These are phyloP conservation scores for Colletotrichum brevisporum DNA, from an alignment of 2,329 filamentous ascomycete genomes.

Conservation along the genomic window DNA sequence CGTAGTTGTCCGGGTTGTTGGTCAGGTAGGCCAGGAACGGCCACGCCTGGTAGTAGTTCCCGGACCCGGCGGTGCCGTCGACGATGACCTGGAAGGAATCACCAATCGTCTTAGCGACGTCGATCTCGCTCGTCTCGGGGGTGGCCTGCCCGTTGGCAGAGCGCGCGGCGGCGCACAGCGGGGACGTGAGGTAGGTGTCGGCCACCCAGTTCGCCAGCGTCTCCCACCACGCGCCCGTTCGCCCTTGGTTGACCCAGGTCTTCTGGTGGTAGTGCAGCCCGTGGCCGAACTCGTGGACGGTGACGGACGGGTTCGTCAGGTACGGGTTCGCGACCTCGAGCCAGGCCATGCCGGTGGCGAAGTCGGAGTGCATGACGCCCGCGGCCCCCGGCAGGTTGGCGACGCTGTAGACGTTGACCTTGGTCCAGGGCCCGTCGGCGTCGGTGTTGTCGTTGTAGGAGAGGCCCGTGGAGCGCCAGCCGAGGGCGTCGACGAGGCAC, in stretches of 20 bases:
- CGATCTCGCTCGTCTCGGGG: constrained; percentile 49
- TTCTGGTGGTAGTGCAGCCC: constrained; percentile 61
- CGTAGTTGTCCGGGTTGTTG: constrained; percentile 61
- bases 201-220: constrained; percentile 65
- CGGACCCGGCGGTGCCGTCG: constrained; percentile 56
- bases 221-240: constrained; percentile 67
- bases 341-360: constrained; percentile 54
- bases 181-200: constrained; percentile 61
- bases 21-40: constrained; percentile 64
- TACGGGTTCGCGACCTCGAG: constrained; percentile 59
- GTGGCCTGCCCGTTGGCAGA: constrained; percentile 48
- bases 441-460: constrained; percentile 49
- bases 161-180: constrained; percentile 57
- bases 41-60: constrained; percentile 67
- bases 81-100: constrained; percentile 63
- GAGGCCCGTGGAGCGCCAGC: constrained; percentile 56
- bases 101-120: constrained; percentile 59
- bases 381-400: constrained; percentile 54
- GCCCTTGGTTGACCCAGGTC: constrained; percentile 59
- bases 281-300: constrained; percentile 65
- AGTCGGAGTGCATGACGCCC: constrained; percentile 59
- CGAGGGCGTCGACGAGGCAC: constrained; percentile 54
- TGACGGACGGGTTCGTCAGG: constrained; percentile 54
- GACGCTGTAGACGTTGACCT: constrained; percentile 62
- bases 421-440: constrained; percentile 57